Base-by-base conservation (phyloP, 2,329 filamentous ascomycete genomes). In the Ceratocystis eucalypticola region DNA sequence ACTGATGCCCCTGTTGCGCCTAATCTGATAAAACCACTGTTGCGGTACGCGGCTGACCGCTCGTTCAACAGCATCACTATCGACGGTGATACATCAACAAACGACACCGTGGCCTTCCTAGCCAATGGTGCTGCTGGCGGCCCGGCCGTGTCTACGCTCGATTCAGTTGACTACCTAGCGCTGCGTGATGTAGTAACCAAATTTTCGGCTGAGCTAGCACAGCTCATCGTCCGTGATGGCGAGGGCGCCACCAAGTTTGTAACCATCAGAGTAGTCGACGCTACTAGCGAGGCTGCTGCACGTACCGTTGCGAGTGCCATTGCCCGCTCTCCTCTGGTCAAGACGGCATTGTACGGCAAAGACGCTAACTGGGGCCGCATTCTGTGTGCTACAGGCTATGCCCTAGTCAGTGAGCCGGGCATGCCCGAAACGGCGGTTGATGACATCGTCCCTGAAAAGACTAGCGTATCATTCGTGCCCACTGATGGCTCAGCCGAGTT, bases 361-460 rank as follows among this genome's bases (percentile, higher is more conserved):
- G 94, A 99, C 74, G 94, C 94, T 20, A 99, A 99, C 80, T 99
- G 94, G 94, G 94, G 94, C 44, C 91, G 94, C 65, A 96, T 99
- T 69, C 82, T 97, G 33, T 97, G 94, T 75, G 93, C 94, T 0
- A 91, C 92, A 3, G 94, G 94, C 2, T 97, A 97, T 74, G 80
- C 84, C 15, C 77, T 85, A 61, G 80, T 87, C 69, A 82, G 81
- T 1, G 82, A 84, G 70, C 84, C 82, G 0, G 83, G 81, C 1
- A 75, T 79, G 71, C 76, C 79, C n/a, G 74, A 78, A 48, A 82
- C 80, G 67, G 84, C 86, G 0, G 84, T 88, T 0, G 78, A 80
- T 1, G 83, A 84, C 59, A 83, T 94, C 64, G 77, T 83, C 0
- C 87, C 88, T 0, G 82, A 86, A 69, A 82, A 82, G 73, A 93